These are phyloP conservation scores for Spergularia marina DNA, from an alignment of 148 eudicot species.

Conservation along the genomic window DNA sequence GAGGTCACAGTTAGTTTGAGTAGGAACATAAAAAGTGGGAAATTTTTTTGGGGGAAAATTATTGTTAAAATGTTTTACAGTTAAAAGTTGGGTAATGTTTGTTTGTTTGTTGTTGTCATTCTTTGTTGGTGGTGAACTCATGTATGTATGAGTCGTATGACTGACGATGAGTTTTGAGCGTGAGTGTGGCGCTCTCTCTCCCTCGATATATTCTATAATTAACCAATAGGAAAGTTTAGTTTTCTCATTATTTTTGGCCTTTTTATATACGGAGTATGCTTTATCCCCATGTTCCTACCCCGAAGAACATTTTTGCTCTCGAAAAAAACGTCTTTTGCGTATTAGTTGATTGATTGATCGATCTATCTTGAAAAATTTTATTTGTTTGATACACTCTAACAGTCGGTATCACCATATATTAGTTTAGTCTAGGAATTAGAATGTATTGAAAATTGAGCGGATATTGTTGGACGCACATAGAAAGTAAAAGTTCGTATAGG, in stretches of 20 bases:
- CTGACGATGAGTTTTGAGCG: not conserved
- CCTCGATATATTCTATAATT: not conserved
- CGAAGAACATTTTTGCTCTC: too few relatives aligned
- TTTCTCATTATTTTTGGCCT: not conserved
- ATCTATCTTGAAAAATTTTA: too few relatives aligned
- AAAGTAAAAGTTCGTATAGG: too few relatives aligned
- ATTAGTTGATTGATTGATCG: too few relatives aligned
- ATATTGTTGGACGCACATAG: too few relatives aligned
- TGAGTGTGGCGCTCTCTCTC: not conserved
- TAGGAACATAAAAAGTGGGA: not conserved
- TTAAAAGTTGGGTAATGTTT: conserved; percentile 3
- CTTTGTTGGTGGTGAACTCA: not conserved
- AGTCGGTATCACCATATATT: too few relatives aligned
- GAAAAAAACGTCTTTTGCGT: too few relatives aligned
- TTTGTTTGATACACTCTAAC: too few relatives aligned
- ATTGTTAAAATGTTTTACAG: not conserved
- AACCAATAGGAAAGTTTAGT: not conserved
- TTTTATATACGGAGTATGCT: too few relatives aligned
- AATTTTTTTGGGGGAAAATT: not conserved
- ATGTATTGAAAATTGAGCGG: too few relatives aligned
- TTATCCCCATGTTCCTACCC: too few relatives aligned
- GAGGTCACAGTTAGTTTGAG: not conserved
- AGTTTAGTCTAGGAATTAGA: too few relatives aligned
- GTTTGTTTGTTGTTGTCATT: conserved; percentile 2
- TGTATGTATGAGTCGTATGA: not conserved